Percentiles rank a stretch among this genome's conserved stretches.
phyloP scores from a whole-genome alignment of 148 eudicot genomes.

The Nepenthes mirabilis region DNA sequence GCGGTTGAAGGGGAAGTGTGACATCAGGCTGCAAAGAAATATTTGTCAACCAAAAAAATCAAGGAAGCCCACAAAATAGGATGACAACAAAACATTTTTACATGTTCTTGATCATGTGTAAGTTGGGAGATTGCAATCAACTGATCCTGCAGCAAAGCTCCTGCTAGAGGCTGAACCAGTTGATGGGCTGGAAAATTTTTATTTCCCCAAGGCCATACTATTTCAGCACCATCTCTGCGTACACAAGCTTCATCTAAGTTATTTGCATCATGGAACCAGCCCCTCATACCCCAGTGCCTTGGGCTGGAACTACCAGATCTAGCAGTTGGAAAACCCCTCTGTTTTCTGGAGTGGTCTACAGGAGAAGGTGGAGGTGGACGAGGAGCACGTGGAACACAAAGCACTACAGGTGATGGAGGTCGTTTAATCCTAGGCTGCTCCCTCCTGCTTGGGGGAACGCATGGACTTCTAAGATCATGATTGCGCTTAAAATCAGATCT shows the following conservation, averaged over 20 bases:
- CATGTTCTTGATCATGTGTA: slow-evolving; percentile 94
- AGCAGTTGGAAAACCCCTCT: slow-evolving; percentile 84
- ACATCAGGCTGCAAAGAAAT: slow-evolving; percentile 70
- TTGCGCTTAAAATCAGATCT: slow-evolving; percentile 80
- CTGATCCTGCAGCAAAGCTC: slow-evolving; percentile 79
- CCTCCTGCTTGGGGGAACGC: slow-evolving; percentile 83
- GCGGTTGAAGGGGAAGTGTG: slow-evolving; percentile 70
- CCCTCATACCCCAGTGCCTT: slow-evolving; percentile 86
- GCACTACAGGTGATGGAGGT: slow-evolving; percentile 98
- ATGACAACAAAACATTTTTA: slow-evolving; percentile 17
- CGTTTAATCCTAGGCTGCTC: slow-evolving; percentile 89
- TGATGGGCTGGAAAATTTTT: slow-evolving; percentile 57
- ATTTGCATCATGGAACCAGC: slow-evolving; percentile 73
- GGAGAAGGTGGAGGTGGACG: slow-evolving; percentile 93
- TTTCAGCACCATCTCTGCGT: slow-evolving; percentile 78
- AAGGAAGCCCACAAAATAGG: slow-evolving; percentile 6
- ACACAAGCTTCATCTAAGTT: slow-evolving; percentile 71
- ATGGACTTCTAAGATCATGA: slow-evolving; percentile 79
- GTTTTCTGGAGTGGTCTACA: slow-evolving; percentile 71
- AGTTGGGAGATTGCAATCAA: slow-evolving; percentile 83
- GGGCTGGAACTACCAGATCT: slow-evolving; percentile 99
- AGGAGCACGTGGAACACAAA: slow-evolving; percentile 94
- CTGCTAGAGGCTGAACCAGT: slow-evolving; percentile 70
- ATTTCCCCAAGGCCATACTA: slow-evolving; percentile 90
- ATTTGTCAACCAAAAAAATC: slow-evolving; percentile 5